Base-by-base conservation (phyloP, 139 green algal species). In the Trebouxia sp. region DNA sequence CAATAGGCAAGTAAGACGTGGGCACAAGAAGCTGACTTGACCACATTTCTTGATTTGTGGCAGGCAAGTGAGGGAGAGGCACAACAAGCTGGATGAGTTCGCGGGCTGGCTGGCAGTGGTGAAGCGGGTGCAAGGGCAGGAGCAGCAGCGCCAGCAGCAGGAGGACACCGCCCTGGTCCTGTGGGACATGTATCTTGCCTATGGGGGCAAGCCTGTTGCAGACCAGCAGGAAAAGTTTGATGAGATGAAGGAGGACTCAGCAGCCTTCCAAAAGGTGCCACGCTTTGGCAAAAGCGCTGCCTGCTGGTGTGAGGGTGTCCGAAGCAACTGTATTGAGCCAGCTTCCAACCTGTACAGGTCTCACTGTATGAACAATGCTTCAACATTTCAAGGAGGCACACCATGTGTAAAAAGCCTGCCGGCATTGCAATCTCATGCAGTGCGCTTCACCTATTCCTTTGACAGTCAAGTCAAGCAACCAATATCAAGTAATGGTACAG, bases 211-310 rank as follows among this genome's bases (percentile, higher is more conserved):
- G 47, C 45, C 47, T n/a, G 1, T 42, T 17, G 32, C 50, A 12
- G 74, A 79, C 24, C 74, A 65, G 35, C 74, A 79, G 74, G 74
- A 79, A n/a, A 62, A 79, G 20, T 45, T 79, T 43, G 74, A 79
- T 66, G 74, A 79, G 30, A 53, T 79, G 74, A 79, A 65, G 74
- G 74, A 79, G 47, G 74, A 79, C 12, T 35, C 50, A 10, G 47
- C 47, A 38, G 74, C 20, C 7, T 79, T 79, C 47, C 30, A 30
- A 11, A 78, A 78, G 70, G 70, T 78, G 42, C 65, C 20, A 5
- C 42, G 38, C 42, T 22, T 42, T 6, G 50, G 4, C 4, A 28
- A 1, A 5, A 28, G 20, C 22, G 50, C 50, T 58, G 50, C 20
- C 50, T 58, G 50, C 50, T 28, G 20, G 50, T 28, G 50, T 10